Conservation (phyloP, 106 monocot species). For the Acorus calamus region DNA sequence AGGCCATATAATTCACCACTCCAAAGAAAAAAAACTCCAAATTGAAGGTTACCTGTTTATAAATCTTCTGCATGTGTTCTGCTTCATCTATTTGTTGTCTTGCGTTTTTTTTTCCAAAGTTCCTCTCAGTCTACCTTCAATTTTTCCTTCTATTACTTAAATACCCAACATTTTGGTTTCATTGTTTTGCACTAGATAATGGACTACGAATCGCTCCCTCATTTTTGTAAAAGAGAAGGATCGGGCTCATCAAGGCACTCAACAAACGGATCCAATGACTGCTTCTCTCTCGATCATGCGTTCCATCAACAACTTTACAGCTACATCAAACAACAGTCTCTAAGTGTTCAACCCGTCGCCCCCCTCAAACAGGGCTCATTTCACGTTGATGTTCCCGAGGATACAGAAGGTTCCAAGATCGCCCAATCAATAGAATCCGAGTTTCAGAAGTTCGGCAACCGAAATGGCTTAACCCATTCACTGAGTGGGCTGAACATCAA, state of each 20-base stretch:
- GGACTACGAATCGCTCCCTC: slow-evolving; percentile 70
- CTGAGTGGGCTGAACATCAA: slow-evolving; percentile 29
- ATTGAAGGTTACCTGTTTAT: no score
- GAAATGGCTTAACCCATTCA: slow-evolving; percentile 32
- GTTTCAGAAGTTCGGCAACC: slow-evolving; percentile 44
- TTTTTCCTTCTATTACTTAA: not conserved
- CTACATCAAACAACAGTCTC: slow-evolving; percentile 44
- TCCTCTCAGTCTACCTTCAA: no score
- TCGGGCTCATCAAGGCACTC: slow-evolving; percentile 51
- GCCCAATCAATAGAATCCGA: slow-evolving; percentile 53
- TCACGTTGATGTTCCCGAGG: slow-evolving; percentile 70
- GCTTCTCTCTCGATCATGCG: slow-evolving; percentile 69
- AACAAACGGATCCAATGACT: slow-evolving; percentile 15
- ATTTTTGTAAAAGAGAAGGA: slow-evolving; percentile 79
- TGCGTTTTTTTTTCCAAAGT: no score
- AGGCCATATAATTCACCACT: no score
- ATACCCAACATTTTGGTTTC: not conserved
- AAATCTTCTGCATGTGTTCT: no score
- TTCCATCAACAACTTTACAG: slow-evolving; percentile 80
- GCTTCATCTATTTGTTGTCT: no score
- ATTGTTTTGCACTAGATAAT: slow-evolving; percentile 39
- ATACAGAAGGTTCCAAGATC: slow-evolving; percentile 34
- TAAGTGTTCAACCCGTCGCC: not conserved
- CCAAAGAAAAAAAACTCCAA: no score
- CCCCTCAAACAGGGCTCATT: slow-evolving; percentile 63